These are phyloP conservation scores for Saccharomyces hybrid DNA, from an alignment of 1,139 yeast genomes.

Conservation along the genomic window DNA sequence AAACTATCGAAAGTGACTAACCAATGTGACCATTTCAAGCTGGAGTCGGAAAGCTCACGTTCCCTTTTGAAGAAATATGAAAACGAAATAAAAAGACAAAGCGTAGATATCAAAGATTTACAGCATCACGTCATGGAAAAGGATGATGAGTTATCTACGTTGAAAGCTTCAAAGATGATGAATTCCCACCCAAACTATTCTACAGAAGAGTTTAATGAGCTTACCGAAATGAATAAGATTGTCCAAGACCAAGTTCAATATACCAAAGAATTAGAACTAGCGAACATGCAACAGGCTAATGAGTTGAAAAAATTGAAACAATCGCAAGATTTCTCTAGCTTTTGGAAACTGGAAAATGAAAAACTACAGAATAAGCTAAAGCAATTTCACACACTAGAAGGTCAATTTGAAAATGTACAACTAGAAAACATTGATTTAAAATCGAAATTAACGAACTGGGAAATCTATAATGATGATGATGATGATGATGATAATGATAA, in stretches of 20 bases:
- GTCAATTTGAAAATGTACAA: conserved; percentile 44
- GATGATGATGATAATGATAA: conserved; percentile 19
- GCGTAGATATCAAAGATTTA: conserved; percentile 15
- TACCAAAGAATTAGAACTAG: conserved; percentile 48
- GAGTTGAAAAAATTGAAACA: conserved; percentile 39
- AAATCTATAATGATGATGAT: conserved; percentile 25
- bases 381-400: conserved; percentile 40
- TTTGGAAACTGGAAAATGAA: conserved; percentile 46
- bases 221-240: conserved; percentile 40
- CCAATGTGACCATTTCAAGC: conserved; percentile 13
- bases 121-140: conserved; percentile 18
- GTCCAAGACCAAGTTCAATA: conserved; percentile 51
- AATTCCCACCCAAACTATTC: conserved; percentile 22
- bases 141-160: conserved; percentile 21
- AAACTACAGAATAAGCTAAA: conserved; percentile 38
- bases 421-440: conserved; percentile 45
- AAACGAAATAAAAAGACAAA: conserved; percentile 17
- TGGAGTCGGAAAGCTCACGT: conserved; percentile 16
- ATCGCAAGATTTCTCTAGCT: conserved; percentile 41
- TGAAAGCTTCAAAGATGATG: conserved; percentile 19
- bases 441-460: conserved; percentile 29
- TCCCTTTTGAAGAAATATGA: conserved; percentile 18
- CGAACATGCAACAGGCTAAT: conserved; percentile 42
- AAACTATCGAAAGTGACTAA: conserved; percentile 10
- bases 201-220: conserved; percentile 24